phyloP scores from a whole-genome alignment of 2,329 filamentous ascomycete species.

The Sporothrix euskadiensis region DNA sequence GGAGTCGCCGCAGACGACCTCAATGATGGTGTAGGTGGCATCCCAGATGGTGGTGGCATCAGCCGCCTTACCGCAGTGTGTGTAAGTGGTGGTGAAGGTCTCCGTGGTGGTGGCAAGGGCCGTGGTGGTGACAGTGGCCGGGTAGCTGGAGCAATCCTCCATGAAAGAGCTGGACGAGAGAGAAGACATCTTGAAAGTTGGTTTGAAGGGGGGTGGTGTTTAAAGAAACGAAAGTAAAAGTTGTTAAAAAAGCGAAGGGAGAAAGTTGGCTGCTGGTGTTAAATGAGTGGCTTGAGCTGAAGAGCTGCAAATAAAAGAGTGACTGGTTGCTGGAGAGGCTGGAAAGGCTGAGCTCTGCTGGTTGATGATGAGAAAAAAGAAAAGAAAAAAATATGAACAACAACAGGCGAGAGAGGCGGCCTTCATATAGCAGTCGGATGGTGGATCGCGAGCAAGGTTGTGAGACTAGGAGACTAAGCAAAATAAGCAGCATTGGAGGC shows the following conservation, averaged over 20 bases:
- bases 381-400: slow-evolving; percentile 7
- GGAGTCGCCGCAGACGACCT: slow-evolving; percentile 45
- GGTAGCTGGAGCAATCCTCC: slow-evolving; percentile 4
- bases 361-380: slow-evolving; percentile 4
- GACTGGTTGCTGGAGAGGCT: neutral
- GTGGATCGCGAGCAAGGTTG: slow-evolving; percentile 4
- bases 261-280: neutral
- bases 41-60: slow-evolving; percentile 44
- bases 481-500: neutral
- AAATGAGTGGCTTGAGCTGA: slow-evolving; percentile 19
- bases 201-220: neutral
- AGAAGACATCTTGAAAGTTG: slow-evolving; percentile 21
- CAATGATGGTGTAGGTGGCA: slow-evolving; percentile 46
- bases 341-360: neutral
- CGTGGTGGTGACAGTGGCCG: slow-evolving; percentile 19
- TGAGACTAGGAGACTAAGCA: neutral
- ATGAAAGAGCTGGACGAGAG: slow-evolving; percentile 20
- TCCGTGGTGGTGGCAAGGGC: slow-evolving; percentile 34
- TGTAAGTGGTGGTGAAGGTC: slow-evolving; percentile 44
- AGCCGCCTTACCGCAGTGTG: slow-evolving; percentile 42
- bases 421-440: slow-evolving; percentile 17
- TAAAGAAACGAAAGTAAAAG: neutral
- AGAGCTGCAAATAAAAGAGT: slow-evolving; percentile 18
- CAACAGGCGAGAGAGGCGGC: slow-evolving; percentile 33
- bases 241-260: neutral